Evolutionary conservation across 1,139 yeast species (phyloP), one percentile per base, ranked within the genome.

Genomic region (Lodderomyces theae): DNA sequence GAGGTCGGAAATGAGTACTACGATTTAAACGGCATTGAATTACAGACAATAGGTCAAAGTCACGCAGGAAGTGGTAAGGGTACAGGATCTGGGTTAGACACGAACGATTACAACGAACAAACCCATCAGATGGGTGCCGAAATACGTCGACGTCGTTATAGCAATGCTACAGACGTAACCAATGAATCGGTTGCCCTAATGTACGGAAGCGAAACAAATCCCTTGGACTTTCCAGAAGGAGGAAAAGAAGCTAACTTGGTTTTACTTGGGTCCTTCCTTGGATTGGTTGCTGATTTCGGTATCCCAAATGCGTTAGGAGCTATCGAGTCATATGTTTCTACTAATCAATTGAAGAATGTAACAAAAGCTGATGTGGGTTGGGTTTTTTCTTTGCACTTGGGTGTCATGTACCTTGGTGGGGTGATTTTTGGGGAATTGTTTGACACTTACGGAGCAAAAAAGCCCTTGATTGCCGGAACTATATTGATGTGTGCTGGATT

Each of bases 271-370:
- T 73, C 84, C 1, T 79, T 79, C 58, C 59, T 78, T 40, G 80
- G 86, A 1, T 61, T 78, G 34, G 62, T 77, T 12, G 74, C 77
- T n/a, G 72, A 74, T n/a, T 81, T 83, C 56, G 88, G 88, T 2
- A 57, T 82, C 28, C 69, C 76, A 45, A 81, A 80, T 49, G 58
- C 82, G 5, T 61, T 75, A 26, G 86, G 87, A 34, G 80, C 80
- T 11, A 69, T 81, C 21, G 83, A 82, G 54, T 72, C 82, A 2
- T 80, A 79, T 53, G 66, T 81, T 4, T 56, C 74, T 7, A 57
- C 64, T 38, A 68, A 81, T 52, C 83, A 79, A 51, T 63, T 82
- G 39, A 55, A 57, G 4, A 53, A 64, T 33, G 56, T 63, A 11
- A 56, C 73, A 7, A 65, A 73, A 5, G 61, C 79, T 2, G 60